Evolutionary conservation across 1,284 basidiomycete species (phyloP), one percentile per base, ranked within the genome.

Genomic region (Trichosporon sp.): DNA sequence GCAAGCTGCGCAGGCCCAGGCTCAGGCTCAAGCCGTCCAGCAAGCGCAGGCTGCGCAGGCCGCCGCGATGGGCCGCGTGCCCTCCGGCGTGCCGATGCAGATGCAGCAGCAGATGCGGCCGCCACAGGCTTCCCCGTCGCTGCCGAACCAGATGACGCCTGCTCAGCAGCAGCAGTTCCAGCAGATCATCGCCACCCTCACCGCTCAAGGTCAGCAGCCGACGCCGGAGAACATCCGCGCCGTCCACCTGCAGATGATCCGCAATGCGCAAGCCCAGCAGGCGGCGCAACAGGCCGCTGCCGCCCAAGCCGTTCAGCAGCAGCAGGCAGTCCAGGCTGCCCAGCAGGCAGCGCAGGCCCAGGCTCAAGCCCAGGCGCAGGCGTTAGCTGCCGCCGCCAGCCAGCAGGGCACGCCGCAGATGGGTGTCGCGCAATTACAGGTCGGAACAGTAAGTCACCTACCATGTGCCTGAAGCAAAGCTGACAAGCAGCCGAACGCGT

Each of bases 191-290:
- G 70, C 73, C n/a, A 70, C 73, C 16, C 69, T 81, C 5, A 73
- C 75, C 3, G 77, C 78, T 43, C 75, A 65, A 46, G 80, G 80
- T 4, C 76, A 78, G 69, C 73, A 74, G 51, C 73, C 77, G 4
- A 81, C 78, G 4, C 74, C 76, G 2, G 81, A 82, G 68, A 73
- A 73, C 8, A 73, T 82, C 19, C 75, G 77, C 48, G 72, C 74
- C 4, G 63, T 77, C 14, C 77, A 77, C 21, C 16, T 71, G 8
- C 71, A 76, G 54, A 70, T 80, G 46, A 54, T 78, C 63, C 69
- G 76, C 5, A 75, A 79, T 68, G 76, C 70, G 10, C 68, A 70
- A 37, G 69, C 63, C 10, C 69, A 70, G 51, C 59, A 63, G 59
- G 59, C 59, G 32, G 59, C 59, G 19, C 59, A 63, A 10, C 59